Base-by-base conservation (phyloP, 305 asterid species). In the Fraxinus paxiana region DNA sequence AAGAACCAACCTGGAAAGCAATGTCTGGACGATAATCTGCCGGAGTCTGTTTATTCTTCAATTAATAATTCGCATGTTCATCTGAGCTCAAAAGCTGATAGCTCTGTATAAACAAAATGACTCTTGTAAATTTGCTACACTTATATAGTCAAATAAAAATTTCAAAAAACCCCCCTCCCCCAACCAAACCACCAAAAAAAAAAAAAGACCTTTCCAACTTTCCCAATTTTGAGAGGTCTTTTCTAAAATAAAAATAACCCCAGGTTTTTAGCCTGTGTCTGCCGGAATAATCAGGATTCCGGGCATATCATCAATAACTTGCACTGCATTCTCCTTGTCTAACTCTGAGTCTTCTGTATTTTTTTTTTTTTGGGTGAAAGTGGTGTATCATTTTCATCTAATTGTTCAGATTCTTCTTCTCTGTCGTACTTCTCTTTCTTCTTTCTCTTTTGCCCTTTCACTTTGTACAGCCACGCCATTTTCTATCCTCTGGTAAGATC, bases 191-290 rank as follows among this genome's bases (percentile, higher is more conserved):
- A 0, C 12, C 12, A 34, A 37, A 37, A 37, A 37, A 35, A 6
- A 34, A 34, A 8, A 79, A 77, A 88, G 20, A 95, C 99, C 98
- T 92, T 95, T 73, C 99, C 99, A 81, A 93, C 92, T 95, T 95
- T 90, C 0, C 96, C 99, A 46, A 93, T 89, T 85, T 95, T 98
- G 84, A 95, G 99, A 93, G 13, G 99, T 97, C 87, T 88, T 93
- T 78, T 93, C 99, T 1, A 95, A 89, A 82, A 95, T 80, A 77
- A 92, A 95, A 81, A 93, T 88, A 76, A 92, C 91, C 10, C 94
- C 91, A 6, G 91, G 90, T 75, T 87, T 92, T 22, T 84, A 85
- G 54, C 46, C 81, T 17, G 43, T 61, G 33, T 89, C 92, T 75
- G 81, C 83, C 4, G 81, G 78, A 54, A 80, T 85, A 82, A 85